Base-by-base conservation (phyloP, 768 basidiomycete genomes). In the Rubroboletus pulcherrimus region DNA sequence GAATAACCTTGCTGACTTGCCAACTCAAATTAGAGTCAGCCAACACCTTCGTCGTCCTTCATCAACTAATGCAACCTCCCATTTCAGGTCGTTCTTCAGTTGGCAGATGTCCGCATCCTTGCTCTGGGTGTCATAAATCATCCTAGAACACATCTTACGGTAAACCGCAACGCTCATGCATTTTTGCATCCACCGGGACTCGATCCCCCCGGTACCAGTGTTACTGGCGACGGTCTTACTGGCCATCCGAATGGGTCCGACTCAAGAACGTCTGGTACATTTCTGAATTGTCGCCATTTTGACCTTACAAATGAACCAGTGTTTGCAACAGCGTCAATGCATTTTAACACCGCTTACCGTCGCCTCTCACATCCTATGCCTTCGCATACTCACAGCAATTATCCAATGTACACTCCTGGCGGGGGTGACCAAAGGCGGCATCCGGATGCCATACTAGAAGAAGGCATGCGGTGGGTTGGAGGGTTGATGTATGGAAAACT, bases 181-280 rank as follows among this genome's bases (percentile, higher is more conserved):
- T 79, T 91, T 52, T 68, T 93, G 40, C 82, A 84, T 62, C 91
- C 89, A 7, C 85, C 87, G 3, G 86, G 83, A 5, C 80, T 89
- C 40, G 75, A 74, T 15, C 57, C 68, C 11, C 63, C 73, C 34
- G 63, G 61, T 49, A 21, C 29, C 21, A 40, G 52, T 19, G 14
- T 44, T 31, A 39, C 40, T 30, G 38, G 31, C 9, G 47, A 63
- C 17, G 26, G 49, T 49, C 39, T 48, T 47, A 19, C 56, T 42
- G 29, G 11, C 6, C 17, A 41, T 44, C 37, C 38, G 15, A 45
- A 48, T 55, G 30, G 39, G 39, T 58, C 63, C 35, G 53, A 24
- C n/a, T 47, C 54, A 40, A 35, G 44, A 29, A 5, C 12, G 0
- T 43, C 40, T 37, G 51, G 64, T 61, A 41, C 11, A 38, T 53